These are phyloP conservation scores for Saturnispora serradocipensis DNA, from an alignment of 805 yeast genomes.

Conservation along the genomic window DNA sequence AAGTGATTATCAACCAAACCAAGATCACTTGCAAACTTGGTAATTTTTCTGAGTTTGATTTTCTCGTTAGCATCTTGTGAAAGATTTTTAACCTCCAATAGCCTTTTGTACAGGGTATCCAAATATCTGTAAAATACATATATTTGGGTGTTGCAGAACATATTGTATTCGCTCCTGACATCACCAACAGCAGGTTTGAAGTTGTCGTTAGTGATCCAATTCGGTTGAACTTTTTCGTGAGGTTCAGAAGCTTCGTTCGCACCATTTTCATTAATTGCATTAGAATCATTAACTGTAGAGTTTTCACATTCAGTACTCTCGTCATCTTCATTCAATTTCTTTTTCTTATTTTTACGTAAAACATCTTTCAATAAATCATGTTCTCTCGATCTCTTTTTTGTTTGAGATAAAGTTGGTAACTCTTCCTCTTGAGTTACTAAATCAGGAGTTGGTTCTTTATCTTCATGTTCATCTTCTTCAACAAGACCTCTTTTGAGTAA, in stretches of 20 bases:
- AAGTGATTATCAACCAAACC: conserved; percentile 73
- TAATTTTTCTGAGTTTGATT: conserved; percentile 49
- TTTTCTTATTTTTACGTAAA: conserved; percentile 34
- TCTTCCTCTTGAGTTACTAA: neutral
- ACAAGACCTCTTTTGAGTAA: conserved; percentile 28
- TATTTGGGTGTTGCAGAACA: conserved; percentile 81
- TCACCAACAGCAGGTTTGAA: conserved; percentile 18
- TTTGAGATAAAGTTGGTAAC: conserved; percentile 22
- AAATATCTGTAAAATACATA: conserved; percentile 85
- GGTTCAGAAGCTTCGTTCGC: conserved; percentile 3
- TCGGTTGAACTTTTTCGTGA: conserved; percentile 24
- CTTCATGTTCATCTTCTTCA: conserved; percentile 19
- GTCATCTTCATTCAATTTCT: conserved; percentile 18
- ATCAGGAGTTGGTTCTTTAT: conserved; percentile 8
- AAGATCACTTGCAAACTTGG: conserved; percentile 79
- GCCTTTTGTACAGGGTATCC: conserved; percentile 71
- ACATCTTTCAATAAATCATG: conserved; percentile 57
- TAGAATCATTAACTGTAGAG: conserved; percentile 13
- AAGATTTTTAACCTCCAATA: conserved; percentile 65
- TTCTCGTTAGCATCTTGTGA: conserved; percentile 68
- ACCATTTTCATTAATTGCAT: conserved; percentile 15
- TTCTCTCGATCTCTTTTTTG: conserved; percentile 40
- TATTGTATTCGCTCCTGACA: conserved; percentile 52
- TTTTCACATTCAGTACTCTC: conserved; percentile 14
- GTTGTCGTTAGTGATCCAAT: conserved; percentile 28